phyloP scores from a whole-genome alignment of 306 rosid species.

The Lithocarpus polystachyus region DNA sequence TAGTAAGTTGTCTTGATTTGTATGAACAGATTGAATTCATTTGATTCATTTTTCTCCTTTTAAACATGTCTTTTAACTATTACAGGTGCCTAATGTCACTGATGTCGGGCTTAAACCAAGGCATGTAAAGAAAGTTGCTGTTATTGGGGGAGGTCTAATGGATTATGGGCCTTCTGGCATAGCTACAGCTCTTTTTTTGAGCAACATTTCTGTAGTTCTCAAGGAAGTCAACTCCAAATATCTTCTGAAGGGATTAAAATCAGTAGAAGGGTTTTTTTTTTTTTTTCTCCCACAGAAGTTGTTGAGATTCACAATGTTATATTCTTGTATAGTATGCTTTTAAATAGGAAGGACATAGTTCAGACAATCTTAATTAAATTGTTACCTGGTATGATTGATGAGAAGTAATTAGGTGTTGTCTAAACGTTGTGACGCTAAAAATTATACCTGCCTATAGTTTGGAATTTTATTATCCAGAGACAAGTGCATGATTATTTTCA shows the following conservation, averaged over 20 bases:
- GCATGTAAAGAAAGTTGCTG: constrained; percentile 77
- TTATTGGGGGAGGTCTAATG: constrained; percentile 97
- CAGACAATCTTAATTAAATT: not conserved
- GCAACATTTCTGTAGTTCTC: constrained; percentile 72
- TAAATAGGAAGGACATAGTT: not conserved
- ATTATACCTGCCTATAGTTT: not conserved
- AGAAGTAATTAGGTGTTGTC: not conserved
- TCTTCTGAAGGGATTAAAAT: constrained; percentile 68
- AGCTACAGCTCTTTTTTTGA: constrained; percentile 73
- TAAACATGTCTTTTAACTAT: not conserved
- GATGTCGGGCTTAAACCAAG: constrained; percentile 90
- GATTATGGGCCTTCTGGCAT: constrained; percentile 99
- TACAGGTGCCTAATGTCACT: constrained; percentile 85
- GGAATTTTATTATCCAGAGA: not conserved
- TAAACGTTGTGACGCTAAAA: not conserved
- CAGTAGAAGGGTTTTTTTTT: constrained; percentile 58
- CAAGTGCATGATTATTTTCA: not conserved
- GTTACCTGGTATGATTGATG: not conserved
- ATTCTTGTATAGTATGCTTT: not conserved
- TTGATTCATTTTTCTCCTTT: not conserved
- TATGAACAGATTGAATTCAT: not conserved
- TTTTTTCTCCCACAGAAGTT: not conserved
- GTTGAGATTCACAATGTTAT: not conserved
- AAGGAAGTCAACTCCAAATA: constrained; percentile 85
- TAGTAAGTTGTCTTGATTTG: not conserved